Evolutionary conservation across 2,329 filamentous ascomycete genomes (phyloP).

Genomic region (Pestalotiopsis sp.): DNA sequence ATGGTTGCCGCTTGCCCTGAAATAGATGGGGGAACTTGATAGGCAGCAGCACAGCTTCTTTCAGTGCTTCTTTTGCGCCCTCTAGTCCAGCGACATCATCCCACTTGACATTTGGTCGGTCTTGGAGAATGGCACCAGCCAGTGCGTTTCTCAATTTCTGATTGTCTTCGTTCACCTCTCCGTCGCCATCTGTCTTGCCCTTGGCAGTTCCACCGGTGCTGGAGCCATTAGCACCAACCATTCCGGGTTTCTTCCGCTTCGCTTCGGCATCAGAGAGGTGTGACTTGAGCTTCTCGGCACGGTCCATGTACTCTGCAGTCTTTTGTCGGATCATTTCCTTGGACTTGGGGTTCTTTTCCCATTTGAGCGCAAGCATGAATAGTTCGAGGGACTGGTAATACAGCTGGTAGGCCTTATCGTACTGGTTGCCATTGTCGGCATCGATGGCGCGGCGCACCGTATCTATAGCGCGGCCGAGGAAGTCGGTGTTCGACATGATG

Average conservation of each 20-base stretch:
- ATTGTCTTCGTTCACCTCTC: conserved; percentile 78
- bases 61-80: conserved; percentile 90
- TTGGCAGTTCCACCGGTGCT: conserved; percentile 63
- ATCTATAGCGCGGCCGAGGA: conserved; percentile 93
- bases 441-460: conserved; percentile 98
- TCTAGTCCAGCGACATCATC: conserved; percentile 97
- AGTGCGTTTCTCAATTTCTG: conserved; percentile 94
- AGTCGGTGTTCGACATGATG: conserved; percentile 93
- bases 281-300: conserved; percentile 94
- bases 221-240: conserved; percentile 72
- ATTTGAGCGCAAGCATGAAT: conserved; percentile 98
- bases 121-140: conserved; percentile 87
- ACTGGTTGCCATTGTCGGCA: conserved; percentile 90
- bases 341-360: conserved; percentile 97
- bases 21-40: conserved; percentile 99
- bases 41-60: conserved; percentile 95
- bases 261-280: conserved; percentile 76
- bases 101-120: conserved; percentile 96
- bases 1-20: conserved; percentile 92
- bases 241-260: conserved; percentile 69
- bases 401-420: conserved; percentile 93
- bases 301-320: conserved; percentile 96
- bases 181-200: conserved; percentile 53
- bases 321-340: conserved; percentile 98
- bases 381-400: conserved; percentile 97